Base-by-base conservation (phyloP, 371 early-diverging fungal genomes). In the Mucor piriformis region DNA sequence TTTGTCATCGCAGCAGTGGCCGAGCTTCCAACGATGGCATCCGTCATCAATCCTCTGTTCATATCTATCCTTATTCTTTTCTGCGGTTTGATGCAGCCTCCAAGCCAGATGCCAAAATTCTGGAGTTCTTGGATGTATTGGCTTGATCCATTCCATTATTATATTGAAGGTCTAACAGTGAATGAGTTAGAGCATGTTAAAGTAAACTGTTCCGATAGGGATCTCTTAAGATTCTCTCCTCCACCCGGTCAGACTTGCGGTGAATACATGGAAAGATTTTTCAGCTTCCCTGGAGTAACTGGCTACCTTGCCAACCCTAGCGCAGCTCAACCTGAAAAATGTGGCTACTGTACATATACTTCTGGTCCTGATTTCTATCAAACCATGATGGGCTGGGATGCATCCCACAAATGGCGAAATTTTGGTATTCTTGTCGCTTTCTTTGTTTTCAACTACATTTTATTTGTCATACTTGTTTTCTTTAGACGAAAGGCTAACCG, bases 121-220 rank as follows among this genome's bases (percentile, higher is more conserved):
- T 90, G 88, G 87, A 69, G 80, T 8, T 55, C 66, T 1, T 88
- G 88, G 87, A 83, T 92, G 78, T 89, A 88, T 66, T 85, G 81
- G 77, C 37, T 88, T n/a, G 67, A 67, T 54, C 67, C 67, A 2
- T 84, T 82, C 66, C 80, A 81, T 43, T 90, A 92, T 57, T 73
- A 82, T 15, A 73, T 87, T 32, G 91, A 90, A 57, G 89, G 84
- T 13, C 63, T 88, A 3, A 71, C 88, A 7, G 76, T 81, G 42
- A 88, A 83, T 61, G 88, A 88, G 40, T 70, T 92, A 24, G 69
- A 79, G 15, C 62, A 64, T 16, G 60, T 80, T 0, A 52, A 34
- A 1, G 71, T 89, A 3, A 34, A 21, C 3, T 92, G 92, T 63
- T 61, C 64, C 2, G 60, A 38, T 0, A 50, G 57, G 0, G 87